Base-by-base conservation (phyloP, 2,329 filamentous ascomycete genomes). In the Phoma sp. region DNA sequence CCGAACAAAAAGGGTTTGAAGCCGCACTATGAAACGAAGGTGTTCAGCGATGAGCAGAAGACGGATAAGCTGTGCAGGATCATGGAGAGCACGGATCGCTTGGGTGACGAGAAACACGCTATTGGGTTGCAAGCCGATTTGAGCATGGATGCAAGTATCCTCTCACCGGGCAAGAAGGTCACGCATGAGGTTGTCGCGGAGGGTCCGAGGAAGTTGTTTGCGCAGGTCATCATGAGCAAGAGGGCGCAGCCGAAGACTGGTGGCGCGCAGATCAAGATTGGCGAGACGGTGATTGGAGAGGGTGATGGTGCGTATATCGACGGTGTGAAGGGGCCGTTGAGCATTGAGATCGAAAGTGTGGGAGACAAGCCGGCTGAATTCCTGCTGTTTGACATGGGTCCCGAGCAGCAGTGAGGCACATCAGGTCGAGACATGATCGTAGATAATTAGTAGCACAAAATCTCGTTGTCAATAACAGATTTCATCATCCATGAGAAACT, bases 81-180 rank as follows among this genome's bases (percentile, higher is more conserved):
- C 53, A 83, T 96, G 64, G 92, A 90, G 58, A 88, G 88, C 6
- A 81, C 92, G 7, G 88, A 88, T 64, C 60, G 80, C 15, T 66
- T 80, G 46, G 87, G 81, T 4, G 89, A 91, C 0, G 82, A 89
- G 64, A 89, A 94, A 69, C 82, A 82, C 1, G 61, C 86, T 0
- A 96, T 96, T 60, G 90, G 91, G 7, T 88, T 96, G 51, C 89
- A 96, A 71, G 89, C 91, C 10, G 91, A 96, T 77, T 83, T 96
- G 45, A 86, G 89, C 57, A 95, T 96, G 90, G 86, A 85, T 32
- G 91, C 91, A 0, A 88, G 87, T 6, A 86, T 96, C 51, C 84
- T 96, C 51, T 82, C 80, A 7, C 86, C 89, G 0, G 82, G 83
- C 25, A 81, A 81, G 68, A 82, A 77, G 37, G 93, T 94, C 55